phyloP scores from a whole-genome alignment of 2,329 filamentous ascomycete genomes.

The Aspergillus calidoustus region DNA sequence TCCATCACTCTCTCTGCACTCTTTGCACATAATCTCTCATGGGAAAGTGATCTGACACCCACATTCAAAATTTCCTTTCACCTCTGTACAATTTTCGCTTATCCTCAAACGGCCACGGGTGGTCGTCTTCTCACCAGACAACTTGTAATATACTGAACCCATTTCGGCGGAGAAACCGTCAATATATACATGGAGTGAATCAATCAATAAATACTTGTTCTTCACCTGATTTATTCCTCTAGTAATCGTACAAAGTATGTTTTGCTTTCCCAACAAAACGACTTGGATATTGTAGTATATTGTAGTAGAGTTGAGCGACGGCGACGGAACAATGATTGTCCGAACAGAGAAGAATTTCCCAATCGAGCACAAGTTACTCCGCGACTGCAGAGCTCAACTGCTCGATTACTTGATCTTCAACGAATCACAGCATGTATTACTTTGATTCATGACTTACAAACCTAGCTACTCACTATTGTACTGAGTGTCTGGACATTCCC shows the following conservation, averaged over 20 bases:
- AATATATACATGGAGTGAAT: constrained; percentile 25
- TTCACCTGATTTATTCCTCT: constrained; percentile 7
- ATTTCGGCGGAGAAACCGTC: constrained; percentile 23
- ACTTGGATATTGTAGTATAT: not conserved
- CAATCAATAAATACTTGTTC: constrained; percentile 11
- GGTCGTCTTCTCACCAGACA: constrained; percentile 29
- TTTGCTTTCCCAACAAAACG: not conserved
- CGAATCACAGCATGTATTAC: constrained; percentile 1
- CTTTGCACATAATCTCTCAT: constrained; percentile 20
- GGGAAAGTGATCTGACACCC: constrained; percentile 17
- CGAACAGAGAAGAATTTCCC: constrained; percentile 38
- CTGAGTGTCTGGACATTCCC: not conserved
- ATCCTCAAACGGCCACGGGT: constrained; percentile 28
- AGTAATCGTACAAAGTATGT: not conserved
- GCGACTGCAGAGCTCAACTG: not conserved
- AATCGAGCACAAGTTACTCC: constrained; percentile 18
- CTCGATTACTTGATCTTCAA: not conserved
- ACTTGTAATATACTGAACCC: constrained; percentile 40
- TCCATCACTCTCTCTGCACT: constrained; percentile 27
- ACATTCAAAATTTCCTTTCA: constrained; percentile 18
- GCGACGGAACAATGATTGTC: constrained; percentile 34
- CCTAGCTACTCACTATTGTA: not conserved
- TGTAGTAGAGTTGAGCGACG: not conserved
- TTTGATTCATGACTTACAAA: not conserved
- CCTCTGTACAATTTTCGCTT: constrained; percentile 26